phyloP scores from a whole-genome alignment of 768 basidiomycete species.

The Kondoa subrosea region DNA sequence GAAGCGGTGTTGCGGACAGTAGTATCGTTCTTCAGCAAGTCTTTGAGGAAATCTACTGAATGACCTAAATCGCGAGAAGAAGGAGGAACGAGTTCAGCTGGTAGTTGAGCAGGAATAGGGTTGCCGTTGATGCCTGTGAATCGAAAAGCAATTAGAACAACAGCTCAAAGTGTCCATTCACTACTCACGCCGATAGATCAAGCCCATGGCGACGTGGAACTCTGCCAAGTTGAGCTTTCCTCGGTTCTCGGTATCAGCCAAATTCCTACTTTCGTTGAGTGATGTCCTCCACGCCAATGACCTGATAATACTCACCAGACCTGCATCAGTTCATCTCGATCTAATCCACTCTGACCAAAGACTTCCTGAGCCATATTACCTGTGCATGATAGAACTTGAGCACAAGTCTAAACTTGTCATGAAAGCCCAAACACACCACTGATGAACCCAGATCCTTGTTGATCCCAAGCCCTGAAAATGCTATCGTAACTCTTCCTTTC shows the following conservation, averaged over 20 bases:
- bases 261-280: slow-evolving; percentile 44
- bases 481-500: slow-evolving; percentile 95
- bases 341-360: slow-evolving; percentile 80
- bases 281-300: slow-evolving; percentile 1
- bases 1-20: slow-evolving; percentile 43
- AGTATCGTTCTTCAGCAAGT: slow-evolving; percentile 69
- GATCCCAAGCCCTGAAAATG: slow-evolving; percentile 95
- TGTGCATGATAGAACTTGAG: slow-evolving; percentile 24
- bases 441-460: slow-evolving; percentile 63
- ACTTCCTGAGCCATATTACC: slow-evolving; percentile 75
- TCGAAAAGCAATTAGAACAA: background rate
- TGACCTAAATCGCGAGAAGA: slow-evolving; percentile 74
- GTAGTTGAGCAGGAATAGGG: slow-evolving; percentile 68
- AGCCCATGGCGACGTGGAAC: slow-evolving; percentile 95
- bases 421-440: background rate
- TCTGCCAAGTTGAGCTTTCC: slow-evolving; percentile 90
- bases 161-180: slow-evolving; percentile 9
- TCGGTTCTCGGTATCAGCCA: slow-evolving; percentile 81
- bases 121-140: slow-evolving; percentile 71
- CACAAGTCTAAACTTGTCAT: background rate
- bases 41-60: slow-evolving; percentile 75
- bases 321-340: slow-evolving; percentile 72
- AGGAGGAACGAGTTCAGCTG: slow-evolving; percentile 75
- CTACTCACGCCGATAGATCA: slow-evolving; percentile 81
- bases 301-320: slow-evolving; percentile 63